Base-by-base conservation (phyloP, 805 yeast species). In the Yueomyces sp. region DNA sequence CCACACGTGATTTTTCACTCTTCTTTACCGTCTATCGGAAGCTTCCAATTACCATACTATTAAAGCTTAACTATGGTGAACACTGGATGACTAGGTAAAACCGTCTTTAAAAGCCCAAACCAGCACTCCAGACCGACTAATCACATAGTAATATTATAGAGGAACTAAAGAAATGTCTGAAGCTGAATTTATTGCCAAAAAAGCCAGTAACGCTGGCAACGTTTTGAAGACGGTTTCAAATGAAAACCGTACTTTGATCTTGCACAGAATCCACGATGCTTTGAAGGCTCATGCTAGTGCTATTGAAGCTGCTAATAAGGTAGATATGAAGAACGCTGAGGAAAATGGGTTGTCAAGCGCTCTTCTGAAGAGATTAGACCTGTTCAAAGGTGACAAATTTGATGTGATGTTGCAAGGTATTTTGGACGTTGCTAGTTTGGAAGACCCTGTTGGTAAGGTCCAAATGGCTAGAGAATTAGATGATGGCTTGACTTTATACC, bases 381-480 rank as follows among this genome's bases (percentile, higher is more conserved):
- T 92, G 37, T 73, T 84, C 40, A 76, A 73, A 49, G 78, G 81
- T 43, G 96, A 83, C 46, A 92, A 94, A 62, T 92, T 76, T 56
- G 97, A 88, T 49, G 69, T 84, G 29, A 92, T 92, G 99, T 74
- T 90, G 42, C 92, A 87, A 59, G 99, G 99, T 28, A 79, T 92
- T 12, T 67, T 82, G 40, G 98, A 92, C 53, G 98, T 92, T 26
- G 92, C 95, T 2, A 73, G 73, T 3, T 70, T 92, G 43, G 84
- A 80, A 31, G 97, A 92, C 60, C 98, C 98, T 19, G 81, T 90
- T 37, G 95, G 96, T n/a, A 82, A 81, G 59, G 65, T 83, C 48
- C 82, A 92, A 2, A 68, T 92, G 53, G 87, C 94, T 36, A 78
- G 81, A 38, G 77, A 85, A 60, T 68, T 92, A 32, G 99, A 92